Conservation (phyloP, 352 stramenopile genomes). For the Globisporangium solare region DNA sequence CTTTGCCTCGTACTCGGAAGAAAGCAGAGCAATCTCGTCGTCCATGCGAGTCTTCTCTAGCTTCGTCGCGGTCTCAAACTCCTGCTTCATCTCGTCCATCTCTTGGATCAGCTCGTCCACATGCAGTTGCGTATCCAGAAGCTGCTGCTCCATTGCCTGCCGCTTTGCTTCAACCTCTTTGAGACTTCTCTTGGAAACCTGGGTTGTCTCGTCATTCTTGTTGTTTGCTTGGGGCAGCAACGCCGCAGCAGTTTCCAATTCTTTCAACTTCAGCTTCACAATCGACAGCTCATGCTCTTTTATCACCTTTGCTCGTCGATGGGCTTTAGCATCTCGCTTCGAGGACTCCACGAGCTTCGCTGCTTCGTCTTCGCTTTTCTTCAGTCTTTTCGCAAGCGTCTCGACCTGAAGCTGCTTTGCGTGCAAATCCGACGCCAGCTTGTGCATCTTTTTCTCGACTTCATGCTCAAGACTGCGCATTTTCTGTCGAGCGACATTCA, state of each 20-base stretch:
- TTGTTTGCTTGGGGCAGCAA: constrained; percentile 12
- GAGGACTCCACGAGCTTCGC: constrained; percentile 35
- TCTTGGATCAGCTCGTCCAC: constrained; percentile 54
- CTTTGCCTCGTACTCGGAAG: constrained; percentile 45
- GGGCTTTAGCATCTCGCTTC: constrained; percentile 46
- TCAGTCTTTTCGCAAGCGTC: constrained; percentile 44
- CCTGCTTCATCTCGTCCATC: constrained; percentile 35
- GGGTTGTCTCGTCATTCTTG: constrained; percentile 18
- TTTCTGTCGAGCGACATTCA: constrained; percentile 43
- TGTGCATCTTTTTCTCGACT: constrained; percentile 54
- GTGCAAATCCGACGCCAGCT: constrained; percentile 47
- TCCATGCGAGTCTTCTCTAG: constrained; percentile 34
- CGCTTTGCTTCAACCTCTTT: constrained; percentile 24
- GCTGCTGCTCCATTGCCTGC: constrained; percentile 44
- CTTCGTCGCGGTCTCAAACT: constrained; percentile 30
- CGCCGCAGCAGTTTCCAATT: constrained; percentile 46
- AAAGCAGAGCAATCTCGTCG: constrained; percentile 34
- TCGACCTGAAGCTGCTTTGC: constrained; percentile 59
- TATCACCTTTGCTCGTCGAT: constrained; percentile 42
- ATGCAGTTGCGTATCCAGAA: constrained; percentile 48
- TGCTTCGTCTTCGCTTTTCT: constrained; percentile 49
- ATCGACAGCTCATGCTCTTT: constrained; percentile 66
- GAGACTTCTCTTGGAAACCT: background rate
- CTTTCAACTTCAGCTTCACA: constrained; percentile 52
- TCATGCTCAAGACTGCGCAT: constrained; percentile 52